phyloP scores from a whole-genome alignment of 2,329 filamentous ascomycete species.

The Onygenales sp. region DNA sequence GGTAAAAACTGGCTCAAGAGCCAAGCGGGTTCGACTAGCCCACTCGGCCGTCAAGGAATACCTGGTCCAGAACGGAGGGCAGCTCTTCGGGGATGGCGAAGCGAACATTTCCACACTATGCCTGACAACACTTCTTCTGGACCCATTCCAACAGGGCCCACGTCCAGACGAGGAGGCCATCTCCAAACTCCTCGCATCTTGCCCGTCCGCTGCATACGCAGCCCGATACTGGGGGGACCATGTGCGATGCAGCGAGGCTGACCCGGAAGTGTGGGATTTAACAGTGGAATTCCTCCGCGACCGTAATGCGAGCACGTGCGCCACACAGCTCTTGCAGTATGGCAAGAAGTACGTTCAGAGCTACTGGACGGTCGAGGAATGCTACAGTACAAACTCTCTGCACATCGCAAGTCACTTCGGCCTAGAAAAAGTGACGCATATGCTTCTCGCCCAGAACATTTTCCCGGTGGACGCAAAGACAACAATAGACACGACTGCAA shows the following conservation, averaged over 20 bases:
- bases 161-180: no score
- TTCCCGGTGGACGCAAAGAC: not conserved
- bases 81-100: no score
- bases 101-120: no score
- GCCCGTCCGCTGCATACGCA: not conserved
- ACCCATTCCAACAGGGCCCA: not conserved
- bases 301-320: not conserved
- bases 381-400: not conserved
- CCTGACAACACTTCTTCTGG: no score
- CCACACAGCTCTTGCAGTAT: conserved; percentile 1
- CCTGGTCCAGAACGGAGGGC: no score
- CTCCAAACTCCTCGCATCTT: no score
- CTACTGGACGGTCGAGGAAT: not conserved
- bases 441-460: not conserved
- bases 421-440: not conserved
- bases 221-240: not conserved
- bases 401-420: conserved; percentile 2
- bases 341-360: not conserved
- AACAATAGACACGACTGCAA: not conserved
- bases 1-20: no score
- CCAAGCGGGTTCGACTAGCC: no score
- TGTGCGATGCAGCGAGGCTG: not conserved
- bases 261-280: not conserved
- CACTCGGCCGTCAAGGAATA: no score
- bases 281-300: not conserved